A percentile compares a stretch with the other conserved stretches of the same genome.
phyloP scores from a whole-genome alignment of 202 grass and related monocot genomes.

The Schoenoplectus tabernaemontani region DNA sequence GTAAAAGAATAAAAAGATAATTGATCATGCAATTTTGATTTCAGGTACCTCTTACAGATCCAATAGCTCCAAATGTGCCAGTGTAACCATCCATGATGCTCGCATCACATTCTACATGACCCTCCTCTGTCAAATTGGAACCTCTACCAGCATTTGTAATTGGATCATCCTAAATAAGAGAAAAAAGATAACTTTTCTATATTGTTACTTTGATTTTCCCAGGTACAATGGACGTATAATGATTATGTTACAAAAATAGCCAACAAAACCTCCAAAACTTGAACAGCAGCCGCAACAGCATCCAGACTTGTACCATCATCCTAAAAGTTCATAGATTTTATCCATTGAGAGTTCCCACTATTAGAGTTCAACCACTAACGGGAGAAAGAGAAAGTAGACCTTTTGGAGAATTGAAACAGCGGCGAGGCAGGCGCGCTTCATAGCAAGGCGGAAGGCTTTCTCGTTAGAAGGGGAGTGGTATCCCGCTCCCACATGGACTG shows the following conservation, averaged over 20 bases:
- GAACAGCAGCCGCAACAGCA: conserved; percentile 49
- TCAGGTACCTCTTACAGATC: conserved; percentile 65
- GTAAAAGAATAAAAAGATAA: too few relatives aligned
- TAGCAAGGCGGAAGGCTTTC: conserved; percentile 52
- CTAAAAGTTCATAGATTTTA: conserved; percentile 29
- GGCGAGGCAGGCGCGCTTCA: conserved; percentile 67
- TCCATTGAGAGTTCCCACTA: background rate
- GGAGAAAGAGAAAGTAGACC: conserved; percentile 11
- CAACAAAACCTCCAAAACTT: conserved; percentile 55
- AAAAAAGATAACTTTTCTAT: background rate
- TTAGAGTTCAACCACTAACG: background rate
- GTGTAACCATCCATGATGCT: conserved; percentile 90
- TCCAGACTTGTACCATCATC: conserved; percentile 57
- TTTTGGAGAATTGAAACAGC: conserved; percentile 47
- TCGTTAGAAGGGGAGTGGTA: conserved; percentile 67
- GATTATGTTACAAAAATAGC: background rate
- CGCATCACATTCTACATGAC: conserved; percentile 86
- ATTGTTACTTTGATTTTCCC: background rate
- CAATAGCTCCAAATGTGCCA: conserved; percentile 72
- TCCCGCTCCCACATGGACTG: conserved; percentile 71
- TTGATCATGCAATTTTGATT: background rate
- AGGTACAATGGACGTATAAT: background rate
- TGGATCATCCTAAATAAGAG: conserved; percentile 56
- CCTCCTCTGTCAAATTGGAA: conserved; percentile 79
- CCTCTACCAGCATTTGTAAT: conserved; percentile 75